Evolutionary conservation across 2,329 filamentous ascomycete species (phyloP), one percentile per base, ranked within the genome.

Genomic region (Neoascochyta sp.): DNA sequence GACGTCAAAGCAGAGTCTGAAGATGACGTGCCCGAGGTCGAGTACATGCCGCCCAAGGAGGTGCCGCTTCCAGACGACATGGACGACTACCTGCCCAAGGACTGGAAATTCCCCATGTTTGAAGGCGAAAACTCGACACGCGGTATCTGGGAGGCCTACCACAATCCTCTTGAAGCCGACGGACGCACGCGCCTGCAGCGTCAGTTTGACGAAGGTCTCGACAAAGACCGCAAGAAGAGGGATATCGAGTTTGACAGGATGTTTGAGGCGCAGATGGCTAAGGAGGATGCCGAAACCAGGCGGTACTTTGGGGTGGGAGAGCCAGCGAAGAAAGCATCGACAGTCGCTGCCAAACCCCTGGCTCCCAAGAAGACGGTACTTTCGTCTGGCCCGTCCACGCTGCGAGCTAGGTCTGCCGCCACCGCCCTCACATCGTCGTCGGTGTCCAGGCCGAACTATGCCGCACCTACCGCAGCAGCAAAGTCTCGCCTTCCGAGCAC

Each of bases 21-120:
- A 39, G 71, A 68, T 28, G 67, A 74, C 15, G 78, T 85, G 24
- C 79, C 81, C 15, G 89, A 95, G 32, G 78, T 90, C 38, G 92
- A 96, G 69, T 95, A 94, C 60, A 88, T 87, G 58, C 87, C 90
- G 5, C 86, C 87, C 0, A 81, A 72, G 38, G 75, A 80, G 27
- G 34, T 60, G 3, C 60, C 78, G n/a, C 66, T 78, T 8, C 75
- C 76, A 0, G 85, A 86, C 51, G 71, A 82, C 47, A 83, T 81
- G 12, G 81, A 86, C 31, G 73, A 83, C 35, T 78, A 83, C 39
- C 27, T 55, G 9, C 52, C 52, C 10, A 78, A 80, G 4, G 66
- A 76, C 45, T 70, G 69, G 24, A 65, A 66, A 7, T 70, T 74
- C 34, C 69, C 40, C 11, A 66, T 71, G 41, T 72, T 80, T 40